A percentile compares a stretch with the other conserved stretches of the same genome.
These are phyloP conservation scores for Podospora fimiseda DNA, from an alignment of 495 filamentous ascomycete genomes.

Conservation along the genomic window DNA sequence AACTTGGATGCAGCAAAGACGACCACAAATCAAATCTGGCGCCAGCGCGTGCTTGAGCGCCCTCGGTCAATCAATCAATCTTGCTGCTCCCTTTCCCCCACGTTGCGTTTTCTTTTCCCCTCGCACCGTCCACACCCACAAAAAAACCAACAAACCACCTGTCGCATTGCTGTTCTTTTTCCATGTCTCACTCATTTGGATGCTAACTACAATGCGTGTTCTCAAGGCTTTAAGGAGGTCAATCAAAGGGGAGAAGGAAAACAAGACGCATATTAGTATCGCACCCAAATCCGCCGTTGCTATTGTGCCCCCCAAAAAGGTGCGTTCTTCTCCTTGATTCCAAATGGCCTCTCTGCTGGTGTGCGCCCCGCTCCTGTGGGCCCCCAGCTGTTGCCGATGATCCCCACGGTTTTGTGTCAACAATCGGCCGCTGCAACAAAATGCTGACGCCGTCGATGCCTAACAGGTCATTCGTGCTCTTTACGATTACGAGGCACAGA, in stretches of 20 bases:
- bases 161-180: neutral
- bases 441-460: constrained; percentile 23
- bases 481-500: constrained; percentile 80
- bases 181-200: neutral
- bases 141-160: no score
- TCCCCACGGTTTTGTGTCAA: neutral
- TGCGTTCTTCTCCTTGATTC: constrained; percentile 38
- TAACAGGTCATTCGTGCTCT: constrained; percentile 89
- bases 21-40: constrained; percentile 8
- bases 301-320: constrained; percentile 95
- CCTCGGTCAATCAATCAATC: constrained; percentile 3
- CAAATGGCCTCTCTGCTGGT: constrained; percentile 1
- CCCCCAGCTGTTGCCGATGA: neutral
- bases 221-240: constrained; percentile 74
- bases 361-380: constrained; percentile 1
- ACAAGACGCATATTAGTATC: constrained; percentile 76
- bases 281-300: constrained; percentile 90
- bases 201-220: constrained; percentile 36
- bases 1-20: neutral
- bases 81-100: neutral
- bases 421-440: neutral
- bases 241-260: constrained; percentile 77
- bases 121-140: no score
- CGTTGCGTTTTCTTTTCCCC: neutral
- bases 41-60: constrained; percentile 3